Base-by-base conservation (phyloP, 352 stramenopile genomes). In the Globisporangium cystogenes region DNA sequence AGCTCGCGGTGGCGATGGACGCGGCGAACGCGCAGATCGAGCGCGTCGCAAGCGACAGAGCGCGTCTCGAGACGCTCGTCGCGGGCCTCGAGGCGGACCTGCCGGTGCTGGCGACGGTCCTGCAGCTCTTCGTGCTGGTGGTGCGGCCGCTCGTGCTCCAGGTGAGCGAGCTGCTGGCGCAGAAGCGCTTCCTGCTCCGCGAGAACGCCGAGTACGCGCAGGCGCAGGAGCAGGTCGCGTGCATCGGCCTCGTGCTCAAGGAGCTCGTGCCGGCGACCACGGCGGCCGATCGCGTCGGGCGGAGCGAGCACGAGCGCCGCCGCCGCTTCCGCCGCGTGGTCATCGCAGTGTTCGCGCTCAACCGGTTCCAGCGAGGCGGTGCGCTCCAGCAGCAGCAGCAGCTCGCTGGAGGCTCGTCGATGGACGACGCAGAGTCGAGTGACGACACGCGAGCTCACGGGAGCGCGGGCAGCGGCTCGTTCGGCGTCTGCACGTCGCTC, bases 261-360 rank as follows among this genome's bases (percentile, higher is more conserved):
- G 72, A 85, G 39, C 70, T 87, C 39, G 59, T 85, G 23, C 76
- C 76, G 6, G 24, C 53, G 27, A 12, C 67, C 21, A 55, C 54
- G 12, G 65, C 54, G 12, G 3, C 31, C 1, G 55, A 59, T 31
- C 51, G 70, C 42, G 48, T 55, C 41, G 42, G 51, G 6, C 12
- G 11, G 2, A 36, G 12, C 4, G 27, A 52, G 16, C 27, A 7
- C 35, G 35, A 59, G 26, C 33, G 53, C 45, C 57, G 64, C 26
- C 48, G 33, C 29, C 29, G 58, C 4, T 90, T 90, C 31, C 72
- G 79, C 5, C 72, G 64, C 18, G 74, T 74, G 4, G 65, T 87
- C 3, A 68, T 84, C 47, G 74, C 73, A 0, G 73, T 90, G 11
- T 86, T 90, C 69, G 79, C 79, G n/a, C 50, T 76, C 27, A 90